Conservation (phyloP, 2,329 filamentous ascomycete species). For the Rhynchosporium secalis region DNA sequence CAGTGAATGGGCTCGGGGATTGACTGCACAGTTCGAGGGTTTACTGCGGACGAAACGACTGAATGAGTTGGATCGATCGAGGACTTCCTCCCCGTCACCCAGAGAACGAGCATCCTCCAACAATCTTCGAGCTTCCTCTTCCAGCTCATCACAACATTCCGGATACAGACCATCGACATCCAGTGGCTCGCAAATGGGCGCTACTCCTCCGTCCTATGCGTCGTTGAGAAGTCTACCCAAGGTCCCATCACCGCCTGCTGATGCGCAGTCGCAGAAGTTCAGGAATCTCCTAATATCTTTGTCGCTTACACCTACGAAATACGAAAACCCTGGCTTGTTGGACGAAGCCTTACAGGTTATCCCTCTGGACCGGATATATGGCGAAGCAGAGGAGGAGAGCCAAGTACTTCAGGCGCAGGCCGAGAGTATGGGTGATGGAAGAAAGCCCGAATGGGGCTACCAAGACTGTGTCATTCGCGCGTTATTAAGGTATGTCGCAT, state of each 20-base stretch:
- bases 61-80: slow-evolving; percentile 72
- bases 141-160: slow-evolving; percentile 34
- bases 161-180: slow-evolving; percentile 50
- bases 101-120: slow-evolving; percentile 52
- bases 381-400: slow-evolving; percentile 89
- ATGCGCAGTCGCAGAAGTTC: slow-evolving; percentile 71
- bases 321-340: slow-evolving; percentile 91
- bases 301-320: slow-evolving; percentile 86
- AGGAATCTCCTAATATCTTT: slow-evolving; percentile 81
- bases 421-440: slow-evolving; percentile 77
- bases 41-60: slow-evolving; percentile 83
- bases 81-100: slow-evolving; percentile 57
- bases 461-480: slow-evolving; percentile 95
- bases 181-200: slow-evolving; percentile 40
- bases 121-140: slow-evolving; percentile 46
- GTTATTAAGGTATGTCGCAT: slow-evolving; percentile 68
- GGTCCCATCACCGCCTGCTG: slow-evolving; percentile 73
- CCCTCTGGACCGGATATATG: slow-evolving; percentile 86
- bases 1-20: slow-evolving; percentile 76
- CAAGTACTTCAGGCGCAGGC: slow-evolving; percentile 87
- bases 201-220: slow-evolving; percentile 58
- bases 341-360: slow-evolving; percentile 89
- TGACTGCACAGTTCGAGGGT: slow-evolving; percentile 83
- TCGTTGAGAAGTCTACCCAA: slow-evolving; percentile 65
- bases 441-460: slow-evolving; percentile 89